A percentile compares a stretch with the other conserved stretches of the same genome.
Conservation (phyloP, 108 stramenopile genomes). For the Cylindrotheca closterium region DNA sequence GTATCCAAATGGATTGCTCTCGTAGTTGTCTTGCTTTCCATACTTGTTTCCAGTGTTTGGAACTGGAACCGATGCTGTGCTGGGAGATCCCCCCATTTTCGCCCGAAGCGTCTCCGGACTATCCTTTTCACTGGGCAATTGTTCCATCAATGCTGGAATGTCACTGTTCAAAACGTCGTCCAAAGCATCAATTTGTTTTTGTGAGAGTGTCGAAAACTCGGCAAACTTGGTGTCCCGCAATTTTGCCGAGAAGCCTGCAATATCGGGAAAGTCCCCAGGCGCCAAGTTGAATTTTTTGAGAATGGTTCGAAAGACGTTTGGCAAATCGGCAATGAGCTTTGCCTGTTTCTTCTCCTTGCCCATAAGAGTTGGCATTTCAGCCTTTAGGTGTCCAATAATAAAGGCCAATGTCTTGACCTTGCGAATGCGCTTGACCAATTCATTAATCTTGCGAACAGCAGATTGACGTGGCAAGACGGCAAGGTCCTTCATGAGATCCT, state of each 20-base stretch:
- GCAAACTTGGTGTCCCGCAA: constrained; percentile 86
- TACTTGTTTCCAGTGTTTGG: constrained; percentile 67
- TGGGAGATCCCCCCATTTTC: constrained; percentile 50
- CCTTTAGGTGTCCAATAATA: constrained; percentile 90
- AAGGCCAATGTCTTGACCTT: constrained; percentile 90
- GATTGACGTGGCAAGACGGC: constrained; percentile 92
- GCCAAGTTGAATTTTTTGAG: constrained; percentile 91
- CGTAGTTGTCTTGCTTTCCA: constrained; percentile 55
- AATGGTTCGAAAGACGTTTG: constrained; percentile 91
- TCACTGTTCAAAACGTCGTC: constrained; percentile 65
- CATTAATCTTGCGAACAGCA: constrained; percentile 97
- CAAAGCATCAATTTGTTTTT: constrained; percentile 82
- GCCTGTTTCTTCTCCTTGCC: constrained; percentile 97
- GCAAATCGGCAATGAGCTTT: constrained; percentile 90
- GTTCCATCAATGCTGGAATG: constrained; percentile 61
- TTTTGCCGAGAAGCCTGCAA: constrained; percentile 75
- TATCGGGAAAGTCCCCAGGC: constrained; percentile 89
- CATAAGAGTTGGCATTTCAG: constrained; percentile 96
- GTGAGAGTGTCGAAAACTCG: constrained; percentile 77
- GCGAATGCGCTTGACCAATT: constrained; percentile 95
- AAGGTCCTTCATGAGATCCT: constrained; percentile 95
- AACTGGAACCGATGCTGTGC: constrained; percentile 42
- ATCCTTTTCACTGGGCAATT: constrained; percentile 84
- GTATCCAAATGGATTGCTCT: constrained; percentile 80
- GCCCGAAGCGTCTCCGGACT: constrained; percentile 73